Evolutionary conservation across 805 yeast genomes (phyloP).

Genomic region (Wickerhamiella shivajii): DNA sequence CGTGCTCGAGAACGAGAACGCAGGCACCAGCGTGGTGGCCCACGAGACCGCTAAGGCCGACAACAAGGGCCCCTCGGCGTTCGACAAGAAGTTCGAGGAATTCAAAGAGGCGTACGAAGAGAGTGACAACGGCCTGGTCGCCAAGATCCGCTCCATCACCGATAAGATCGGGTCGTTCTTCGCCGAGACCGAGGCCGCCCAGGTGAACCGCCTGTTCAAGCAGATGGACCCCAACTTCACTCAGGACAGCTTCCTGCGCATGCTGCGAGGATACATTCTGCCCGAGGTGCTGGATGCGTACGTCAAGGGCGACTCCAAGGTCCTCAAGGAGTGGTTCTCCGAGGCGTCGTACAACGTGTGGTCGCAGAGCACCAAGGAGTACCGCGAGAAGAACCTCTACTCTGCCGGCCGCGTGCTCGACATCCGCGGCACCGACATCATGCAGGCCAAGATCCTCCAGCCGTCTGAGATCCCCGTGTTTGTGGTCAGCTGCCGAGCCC

Average conservation of each 20-base stretch:
- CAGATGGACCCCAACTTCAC: slow-evolving; percentile 82
- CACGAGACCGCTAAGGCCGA: slow-evolving; percentile 69
- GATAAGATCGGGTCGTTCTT: slow-evolving; percentile 77
- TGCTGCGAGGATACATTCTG: slow-evolving; percentile 78
- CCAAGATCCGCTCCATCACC: slow-evolving; percentile 61
- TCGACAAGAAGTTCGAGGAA: slow-evolving; percentile 50
- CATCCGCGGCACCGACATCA: slow-evolving; percentile 86
- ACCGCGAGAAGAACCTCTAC: slow-evolving; percentile 77
- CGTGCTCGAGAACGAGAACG: slow-evolving; percentile 49
- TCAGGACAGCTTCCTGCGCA: slow-evolving; percentile 60
- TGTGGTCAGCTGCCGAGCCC: slow-evolving; percentile 91
- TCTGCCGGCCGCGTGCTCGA: slow-evolving; percentile 87
- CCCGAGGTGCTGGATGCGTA: slow-evolving; percentile 95
- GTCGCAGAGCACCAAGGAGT: slow-evolving; percentile 83
- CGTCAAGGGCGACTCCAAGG: slow-evolving; percentile 74
- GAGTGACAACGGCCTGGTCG: slow-evolving; percentile 79
- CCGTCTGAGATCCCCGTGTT: slow-evolving; percentile 87
- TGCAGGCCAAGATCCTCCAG: slow-evolving; percentile 72
- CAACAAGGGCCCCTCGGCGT: slow-evolving; percentile 48
- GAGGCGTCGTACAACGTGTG: slow-evolving; percentile 96
- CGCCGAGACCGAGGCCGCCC: slow-evolving; percentile 92
- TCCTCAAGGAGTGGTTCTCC: slow-evolving; percentile 78
- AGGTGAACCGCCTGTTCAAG: slow-evolving; percentile 74
- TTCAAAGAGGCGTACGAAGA: slow-evolving; percentile 62
- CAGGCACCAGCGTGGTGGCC: slow-evolving; percentile 69